A percentile compares a stretch with the other conserved stretches of the same genome.
Evolutionary conservation across 2,329 filamentous ascomycete genomes (phyloP).

Genomic region (Lasiodiplodia citricola): DNA sequence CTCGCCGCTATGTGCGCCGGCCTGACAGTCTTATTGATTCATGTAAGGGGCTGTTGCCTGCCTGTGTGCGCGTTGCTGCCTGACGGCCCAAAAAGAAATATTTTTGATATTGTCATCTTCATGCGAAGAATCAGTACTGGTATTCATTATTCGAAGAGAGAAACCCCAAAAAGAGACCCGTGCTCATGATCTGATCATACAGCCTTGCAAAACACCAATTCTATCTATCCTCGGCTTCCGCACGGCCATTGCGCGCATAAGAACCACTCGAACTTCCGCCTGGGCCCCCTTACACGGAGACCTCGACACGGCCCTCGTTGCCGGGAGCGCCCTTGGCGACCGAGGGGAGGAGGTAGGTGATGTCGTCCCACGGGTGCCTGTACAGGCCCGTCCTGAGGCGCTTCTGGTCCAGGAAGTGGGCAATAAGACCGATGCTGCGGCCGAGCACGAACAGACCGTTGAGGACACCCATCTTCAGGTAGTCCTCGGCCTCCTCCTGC

Average conservation of each 20-base stretch:
- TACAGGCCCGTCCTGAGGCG: conserved; percentile 96
- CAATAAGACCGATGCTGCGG: conserved; percentile 97
- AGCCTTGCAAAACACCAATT: conserved; percentile 24
- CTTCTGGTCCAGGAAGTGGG: conserved; percentile 99
- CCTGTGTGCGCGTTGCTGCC: background rate
- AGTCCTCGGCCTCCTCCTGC: conserved; percentile 95
- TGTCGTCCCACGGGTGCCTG: conserved; percentile 95
- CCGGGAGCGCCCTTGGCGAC: conserved; percentile 43
- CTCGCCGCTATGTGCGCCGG: background rate
- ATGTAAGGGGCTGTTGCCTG: background rate
- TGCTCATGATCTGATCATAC: conserved; percentile 26
- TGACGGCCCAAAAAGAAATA: conserved; percentile 7
- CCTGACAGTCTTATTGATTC: too few species aligned
- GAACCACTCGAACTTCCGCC: conserved; percentile 1
- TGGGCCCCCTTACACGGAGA: conserved; percentile 28
- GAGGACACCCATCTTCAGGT: conserved; percentile 97
- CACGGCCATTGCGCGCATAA: background rate
- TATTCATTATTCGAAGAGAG: conserved; percentile 26
- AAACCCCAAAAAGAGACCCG: conserved; percentile 22
- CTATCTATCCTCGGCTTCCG: conserved; percentile 16
- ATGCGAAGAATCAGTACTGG: conserved; percentile 8
- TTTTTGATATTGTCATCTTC: conserved; percentile 17
- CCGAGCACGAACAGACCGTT: conserved; percentile 99
- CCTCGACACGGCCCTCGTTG: conserved; percentile 50
- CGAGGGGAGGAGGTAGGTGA: conserved; percentile 63